Evolutionary conservation across 495 filamentous ascomycete species (phyloP).

Genomic region (Platismatia glauca): DNA sequence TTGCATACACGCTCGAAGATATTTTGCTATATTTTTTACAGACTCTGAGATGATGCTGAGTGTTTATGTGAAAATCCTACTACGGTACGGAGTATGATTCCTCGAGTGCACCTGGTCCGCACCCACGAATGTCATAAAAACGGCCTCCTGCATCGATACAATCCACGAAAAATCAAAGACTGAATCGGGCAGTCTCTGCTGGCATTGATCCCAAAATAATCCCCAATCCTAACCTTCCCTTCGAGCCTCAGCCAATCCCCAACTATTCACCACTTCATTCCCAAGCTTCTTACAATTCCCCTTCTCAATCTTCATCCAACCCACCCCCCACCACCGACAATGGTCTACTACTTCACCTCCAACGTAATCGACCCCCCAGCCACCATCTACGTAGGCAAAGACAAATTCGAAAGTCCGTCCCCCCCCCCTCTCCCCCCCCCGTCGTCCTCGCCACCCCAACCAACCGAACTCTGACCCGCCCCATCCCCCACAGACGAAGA

Average conservation of each 20-base stretch:
- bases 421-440: conserved; percentile 12
- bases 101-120: too few relatives aligned
- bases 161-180: too few relatives aligned
- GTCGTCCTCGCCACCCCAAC: not conserved
- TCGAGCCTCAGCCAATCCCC: too few relatives aligned
- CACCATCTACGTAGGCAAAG: conserved; percentile 92
- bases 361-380: conserved; percentile 66
- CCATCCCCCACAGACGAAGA: conserved; percentile 66
- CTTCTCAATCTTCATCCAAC: not conserved
- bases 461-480: too few relatives aligned
- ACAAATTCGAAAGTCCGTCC: conserved; percentile 91
- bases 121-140: too few relatives aligned
- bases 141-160: too few relatives aligned
- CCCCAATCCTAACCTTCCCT: not conserved
- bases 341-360: conserved; percentile 97
- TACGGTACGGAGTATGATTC: too few relatives aligned
- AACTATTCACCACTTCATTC: too few relatives aligned
- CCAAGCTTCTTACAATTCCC: too few relatives aligned
- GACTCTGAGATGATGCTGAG: not conserved
- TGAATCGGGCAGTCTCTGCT: too few relatives aligned
- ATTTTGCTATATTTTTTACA: not conserved
- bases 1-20: not conserved
- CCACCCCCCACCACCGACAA: conserved; percentile 30
- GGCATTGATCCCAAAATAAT: too few relatives aligned
- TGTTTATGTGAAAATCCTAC: not conserved